phyloP scores from a whole-genome alignment of 768 basidiomycete species.

The Suillus hirtellus region DNA sequence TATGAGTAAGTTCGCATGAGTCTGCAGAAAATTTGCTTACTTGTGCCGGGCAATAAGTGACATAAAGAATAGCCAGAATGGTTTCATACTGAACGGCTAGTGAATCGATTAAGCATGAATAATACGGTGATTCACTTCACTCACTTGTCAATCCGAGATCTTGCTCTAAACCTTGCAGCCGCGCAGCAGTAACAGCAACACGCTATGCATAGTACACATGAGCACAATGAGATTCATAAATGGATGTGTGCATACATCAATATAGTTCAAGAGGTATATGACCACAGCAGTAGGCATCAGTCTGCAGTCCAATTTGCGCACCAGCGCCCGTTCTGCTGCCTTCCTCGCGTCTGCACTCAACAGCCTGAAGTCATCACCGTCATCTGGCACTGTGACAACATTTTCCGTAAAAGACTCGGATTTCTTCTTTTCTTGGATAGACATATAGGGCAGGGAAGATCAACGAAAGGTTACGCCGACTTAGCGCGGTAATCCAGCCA shows the following conservation, averaged over 20 bases:
- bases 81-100: slow-evolving; percentile 54
- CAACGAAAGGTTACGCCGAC: background rate
- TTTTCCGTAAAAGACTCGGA: slow-evolving; percentile 15
- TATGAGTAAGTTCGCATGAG: background rate
- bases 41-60: slow-evolving; percentile 58
- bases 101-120: background rate
- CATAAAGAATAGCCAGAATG: slow-evolving; percentile 54
- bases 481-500: background rate
- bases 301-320: slow-evolving; percentile 29
- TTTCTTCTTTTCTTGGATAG: slow-evolving; percentile 10
- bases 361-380: slow-evolving; percentile 16
- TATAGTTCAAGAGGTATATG: slow-evolving; percentile 29
- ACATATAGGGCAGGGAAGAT: slow-evolving; percentile 14
- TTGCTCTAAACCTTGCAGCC: slow-evolving; percentile 39
- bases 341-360: slow-evolving; percentile 15
- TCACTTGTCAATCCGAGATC: slow-evolving; percentile 39
- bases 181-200: slow-evolving; percentile 39
- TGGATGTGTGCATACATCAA: slow-evolving; percentile 19
- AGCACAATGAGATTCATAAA: background rate
- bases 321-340: slow-evolving; percentile 24
- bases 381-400: background rate
- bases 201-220: slow-evolving; percentile 26
- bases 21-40: background rate
- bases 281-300: slow-evolving; percentile 29
- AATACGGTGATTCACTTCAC: background rate